Base-by-base conservation (phyloP, 495 filamentous ascomycete species). In the Hyaloscypha bicolor region DNA sequence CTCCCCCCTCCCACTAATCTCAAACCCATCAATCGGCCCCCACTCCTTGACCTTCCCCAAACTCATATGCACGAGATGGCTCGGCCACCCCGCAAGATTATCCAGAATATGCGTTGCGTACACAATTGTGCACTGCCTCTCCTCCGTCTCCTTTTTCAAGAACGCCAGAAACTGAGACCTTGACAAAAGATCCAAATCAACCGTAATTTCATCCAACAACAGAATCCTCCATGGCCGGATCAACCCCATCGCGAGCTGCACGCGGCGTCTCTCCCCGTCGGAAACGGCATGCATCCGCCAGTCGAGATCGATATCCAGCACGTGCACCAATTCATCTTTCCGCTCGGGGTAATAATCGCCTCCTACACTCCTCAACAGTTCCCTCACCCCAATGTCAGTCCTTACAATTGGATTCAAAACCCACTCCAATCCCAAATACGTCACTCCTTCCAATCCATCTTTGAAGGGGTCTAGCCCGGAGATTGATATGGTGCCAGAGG, bases 51-150 rank as follows among this genome's bases (percentile, higher is more conserved):
- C 91, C 61, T 80, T 86, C 4, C 95, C 95, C 48, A 94, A 73
- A 73, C 91, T 88, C 93, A 98, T 97, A 71, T 97, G 94, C 60
- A 97, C 93, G 59, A 99, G 77, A 79, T 99, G 94, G 0, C 90
- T 96, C 59, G 95, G 95, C 95, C 95, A 99, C 39, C 86, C 86
- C 0, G 91, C 92, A 31, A 97, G 76, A 69, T 96, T 96, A 74
- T 99, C 95, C 71, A 99, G 76, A 62, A 99, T 97, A 76, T 99
- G 95, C 22, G 95, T 98, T 30, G 95, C 95, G 78, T 99, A 99
- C 31, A 98, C 94, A 70, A 99, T 91, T 3, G 95, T 97, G 75
- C 93, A 97, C 11, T 85, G 78, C 57, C 96, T 79, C 8, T 72
- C 79, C 80, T 93, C 90, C 0, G 95, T 97, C 84, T 99, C 95